A percentile compares a stretch with the other conserved stretches of the same genome.
Conservation (phyloP, 2,329 filamentous ascomycete species). For the Scolecobasidium constrictum region DNA sequence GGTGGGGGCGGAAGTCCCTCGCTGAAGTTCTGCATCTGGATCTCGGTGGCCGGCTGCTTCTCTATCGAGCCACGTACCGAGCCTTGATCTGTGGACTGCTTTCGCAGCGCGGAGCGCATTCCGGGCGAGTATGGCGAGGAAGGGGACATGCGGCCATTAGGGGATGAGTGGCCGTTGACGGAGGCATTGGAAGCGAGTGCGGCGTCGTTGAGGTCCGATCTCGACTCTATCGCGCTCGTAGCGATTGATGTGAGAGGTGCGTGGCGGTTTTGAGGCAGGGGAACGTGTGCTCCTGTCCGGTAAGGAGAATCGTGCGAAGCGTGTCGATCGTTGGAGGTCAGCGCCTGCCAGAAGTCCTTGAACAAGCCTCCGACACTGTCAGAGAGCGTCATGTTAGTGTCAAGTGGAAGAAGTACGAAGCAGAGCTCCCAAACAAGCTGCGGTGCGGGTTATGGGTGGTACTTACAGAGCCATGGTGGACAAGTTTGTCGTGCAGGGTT, state of each 20-base stretch:
- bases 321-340: conserved; percentile 70
- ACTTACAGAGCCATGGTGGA: neutral
- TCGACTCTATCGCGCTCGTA: conserved; percentile 76
- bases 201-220: conserved; percentile 57
- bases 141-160: conserved; percentile 43
- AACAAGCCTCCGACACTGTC: neutral
- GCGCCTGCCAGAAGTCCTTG: conserved; percentile 68
- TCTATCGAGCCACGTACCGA: conserved; percentile 44
- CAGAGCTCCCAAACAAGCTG: too few species aligned
- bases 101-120: conserved; percentile 66
- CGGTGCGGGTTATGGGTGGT: too few species aligned
- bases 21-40: conserved; percentile 92
- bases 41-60: conserved; percentile 64
- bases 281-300: conserved; percentile 80
- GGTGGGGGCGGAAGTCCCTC: conserved; percentile 86
- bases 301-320: conserved; percentile 89
- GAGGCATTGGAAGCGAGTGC: conserved; percentile 23
- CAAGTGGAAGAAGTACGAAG: too few species aligned
- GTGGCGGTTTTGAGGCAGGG: conserved; percentile 71
- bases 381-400: too few species aligned
- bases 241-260: conserved; percentile 77
- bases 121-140: conserved; percentile 79
- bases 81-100: conserved; percentile 50
- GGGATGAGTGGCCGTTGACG: conserved; percentile 49
- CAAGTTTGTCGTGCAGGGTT: too few species aligned